Evolutionary conservation across 768 basidiomycete genomes (phyloP).

Genomic region (Mycena vulgaris): DNA sequence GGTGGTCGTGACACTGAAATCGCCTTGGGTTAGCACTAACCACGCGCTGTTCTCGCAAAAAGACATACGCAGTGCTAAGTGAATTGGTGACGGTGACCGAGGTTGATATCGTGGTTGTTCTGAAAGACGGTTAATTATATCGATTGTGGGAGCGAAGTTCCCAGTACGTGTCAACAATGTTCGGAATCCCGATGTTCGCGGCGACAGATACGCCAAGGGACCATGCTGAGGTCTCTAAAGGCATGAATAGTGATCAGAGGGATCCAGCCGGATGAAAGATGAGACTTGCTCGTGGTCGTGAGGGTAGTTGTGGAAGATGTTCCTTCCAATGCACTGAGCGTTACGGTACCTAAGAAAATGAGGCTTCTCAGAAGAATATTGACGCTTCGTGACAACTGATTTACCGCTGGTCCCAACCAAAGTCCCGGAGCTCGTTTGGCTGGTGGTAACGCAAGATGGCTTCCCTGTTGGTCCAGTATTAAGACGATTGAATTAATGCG

Average conservation of each 20-base stretch:
- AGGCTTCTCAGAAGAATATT: neutral
- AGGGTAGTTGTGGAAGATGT: conserved; percentile 17
- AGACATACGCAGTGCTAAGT: conserved; percentile 22
- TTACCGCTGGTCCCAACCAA: conserved; percentile 31
- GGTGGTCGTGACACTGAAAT: conserved; percentile 11
- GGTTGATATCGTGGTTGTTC: conserved; percentile 5
- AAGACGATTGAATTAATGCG: neutral
- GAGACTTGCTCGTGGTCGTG: conserved; percentile 15
- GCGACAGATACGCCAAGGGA: conserved; percentile 11
- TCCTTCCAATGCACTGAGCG: conserved; percentile 23
- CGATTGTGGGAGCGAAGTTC: neutral
- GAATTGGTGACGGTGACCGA: conserved; percentile 23
- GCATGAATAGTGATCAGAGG: neutral
- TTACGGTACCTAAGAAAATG: conserved; percentile 7
- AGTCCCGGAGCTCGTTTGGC: conserved; percentile 18
- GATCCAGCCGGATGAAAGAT: neutral
- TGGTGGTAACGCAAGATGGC: conserved; percentile 22
- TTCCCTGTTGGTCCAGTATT: neutral
- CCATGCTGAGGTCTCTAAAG: conserved; percentile 26
- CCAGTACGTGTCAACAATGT: conserved; percentile 19
- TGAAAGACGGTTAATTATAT: neutral
- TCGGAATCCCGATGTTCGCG: conserved; percentile 25
- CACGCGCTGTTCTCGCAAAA: neutral
- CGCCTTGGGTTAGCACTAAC: neutral
- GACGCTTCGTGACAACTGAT: neutral